Evolutionary conservation across 2,329 filamentous ascomycete genomes (phyloP).

Genomic region (Torrubiellomyces zombiae): DNA sequence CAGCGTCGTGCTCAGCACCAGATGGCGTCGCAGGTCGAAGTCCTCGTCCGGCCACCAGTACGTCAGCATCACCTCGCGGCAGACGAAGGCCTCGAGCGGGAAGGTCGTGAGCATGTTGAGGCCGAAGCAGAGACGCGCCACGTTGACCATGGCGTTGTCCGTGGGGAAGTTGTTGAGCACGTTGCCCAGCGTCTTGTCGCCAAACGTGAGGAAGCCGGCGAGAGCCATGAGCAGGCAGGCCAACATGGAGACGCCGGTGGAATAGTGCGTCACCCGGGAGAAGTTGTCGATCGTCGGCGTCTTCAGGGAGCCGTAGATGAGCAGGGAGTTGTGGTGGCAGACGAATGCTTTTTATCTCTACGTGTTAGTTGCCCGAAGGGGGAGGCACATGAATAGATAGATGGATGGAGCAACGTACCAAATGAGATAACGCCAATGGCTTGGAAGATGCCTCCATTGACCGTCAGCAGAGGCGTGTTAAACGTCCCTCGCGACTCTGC

Average conservation of each 20-base stretch:
- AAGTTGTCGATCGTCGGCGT: constrained; percentile 95
- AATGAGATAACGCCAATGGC: constrained; percentile 97
- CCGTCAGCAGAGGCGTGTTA: constrained; percentile 49
- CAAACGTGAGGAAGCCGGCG: constrained; percentile 82
- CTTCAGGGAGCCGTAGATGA: constrained; percentile 90
- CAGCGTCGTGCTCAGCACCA: constrained; percentile 70
- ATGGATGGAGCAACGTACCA: constrained; percentile 34
- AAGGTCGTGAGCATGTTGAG: constrained; percentile 98
- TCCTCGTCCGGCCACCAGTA: constrained; percentile 56
- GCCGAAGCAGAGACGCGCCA: constrained; percentile 87
- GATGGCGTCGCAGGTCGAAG: constrained; percentile 68
- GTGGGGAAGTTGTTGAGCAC: constrained; percentile 94
- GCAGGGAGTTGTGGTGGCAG: constrained; percentile 83
- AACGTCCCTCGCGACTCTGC: constrained; percentile 56
- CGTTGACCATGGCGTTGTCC: constrained; percentile 83
- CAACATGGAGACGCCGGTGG: constrained; percentile 75
- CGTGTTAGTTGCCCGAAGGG: neutral
- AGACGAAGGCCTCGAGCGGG: constrained; percentile 93
- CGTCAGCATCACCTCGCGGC: constrained; percentile 86
- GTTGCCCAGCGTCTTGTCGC: constrained; percentile 81
- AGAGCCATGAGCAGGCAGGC: constrained; percentile 82
- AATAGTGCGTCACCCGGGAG: constrained; percentile 82
- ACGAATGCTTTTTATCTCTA: constrained; percentile 34
- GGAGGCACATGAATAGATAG: neutral
- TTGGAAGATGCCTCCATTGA: constrained; percentile 83